Evolutionary conservation across 2,329 filamentous ascomycete species (phyloP), one percentile per base, ranked within the genome.

Genomic region (Fusarium papillatum): DNA sequence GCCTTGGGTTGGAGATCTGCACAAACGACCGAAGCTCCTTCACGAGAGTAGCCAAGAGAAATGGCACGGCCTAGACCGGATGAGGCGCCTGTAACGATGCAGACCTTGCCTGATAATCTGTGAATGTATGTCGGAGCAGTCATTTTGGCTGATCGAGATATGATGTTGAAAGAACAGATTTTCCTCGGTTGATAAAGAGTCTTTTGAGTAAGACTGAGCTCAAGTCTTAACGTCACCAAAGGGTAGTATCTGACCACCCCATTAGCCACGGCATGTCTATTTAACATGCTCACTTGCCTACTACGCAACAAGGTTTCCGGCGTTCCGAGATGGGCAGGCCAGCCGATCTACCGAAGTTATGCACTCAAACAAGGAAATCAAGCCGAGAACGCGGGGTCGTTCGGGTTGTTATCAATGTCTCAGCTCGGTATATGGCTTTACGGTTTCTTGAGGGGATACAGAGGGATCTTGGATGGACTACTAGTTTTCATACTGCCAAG

Each of bases 401-500:
- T 31, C 26, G 26, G 19, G 19, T n/a, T 7, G 50, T 55, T 34
- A 19, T 22, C 29, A 31, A 57, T 57, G 29, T 57, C 50, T 57
- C 26, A 34, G 19, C 50, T 22, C 19, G 17, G 26, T n/a, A 55
- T n/a, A 55, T 31, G 17, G 7, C 6, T 31, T 22, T 57, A 3
- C 2, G 11, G 13, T 1, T 4, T 57, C 1, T 34, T 10, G 50
- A 57, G 29, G 50, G 26, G 50, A 88, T 93, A 34, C 91, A 93
- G 80, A 83, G 82, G n/a, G 92, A 93, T 76, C 86, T 91, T 48
- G 91, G 91, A 3, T 93, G 90, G 88, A 89, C 90, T 4, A 93
- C 91, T 0, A 70, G 69, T 4, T 78, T 70, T 59, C 78, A 79
- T 34, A 60, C 43, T 4, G 72, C 72, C 1, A 79, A 72, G 16